phyloP scores from a whole-genome alignment of 2,329 filamentous ascomycete genomes.

The Mollisia scopiformis region DNA sequence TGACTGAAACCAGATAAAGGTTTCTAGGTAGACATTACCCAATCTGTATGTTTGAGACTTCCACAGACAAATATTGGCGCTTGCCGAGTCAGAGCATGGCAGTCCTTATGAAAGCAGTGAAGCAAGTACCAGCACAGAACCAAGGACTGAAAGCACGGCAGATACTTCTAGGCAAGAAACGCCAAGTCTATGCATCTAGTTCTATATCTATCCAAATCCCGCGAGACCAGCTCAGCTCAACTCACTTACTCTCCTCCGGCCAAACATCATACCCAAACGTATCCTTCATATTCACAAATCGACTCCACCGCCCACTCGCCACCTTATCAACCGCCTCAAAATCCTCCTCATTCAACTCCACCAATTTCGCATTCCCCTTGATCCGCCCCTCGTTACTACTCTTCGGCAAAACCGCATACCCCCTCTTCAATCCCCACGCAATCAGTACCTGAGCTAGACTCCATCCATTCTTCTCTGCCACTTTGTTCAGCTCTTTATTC shows the following conservation, averaged over 20 bases:
- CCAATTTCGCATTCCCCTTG: conserved; percentile 68
- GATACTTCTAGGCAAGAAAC: neutral
- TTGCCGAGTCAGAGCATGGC: no score
- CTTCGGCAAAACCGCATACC: conserved; percentile 73
- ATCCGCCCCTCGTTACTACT: conserved; percentile 71
- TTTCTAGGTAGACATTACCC: no score
- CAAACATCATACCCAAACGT: conserved; percentile 76
- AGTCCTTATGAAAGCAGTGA: no score
- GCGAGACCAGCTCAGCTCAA: conserved; percentile 1
- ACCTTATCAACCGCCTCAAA: conserved; percentile 59
- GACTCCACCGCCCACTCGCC: conserved; percentile 65
- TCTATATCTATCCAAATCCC: neutral
- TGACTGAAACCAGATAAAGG: no score
- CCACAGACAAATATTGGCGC: no score
- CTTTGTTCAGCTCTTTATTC: conserved; percentile 60
- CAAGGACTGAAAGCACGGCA: no score
- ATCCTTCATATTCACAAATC: conserved; percentile 84
- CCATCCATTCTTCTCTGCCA: conserved; percentile 67
- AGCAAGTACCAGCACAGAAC: no score
- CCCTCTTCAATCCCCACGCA: conserved; percentile 72
- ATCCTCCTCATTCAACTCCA: conserved; percentile 66
- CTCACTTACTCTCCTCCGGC: conserved; percentile 53
- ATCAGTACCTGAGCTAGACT: conserved; percentile 66
- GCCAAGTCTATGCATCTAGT: neutral
- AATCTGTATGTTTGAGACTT: no score